Conservation (phyloP, 495 filamentous ascomycete genomes). For the Aspergillus kassunensis region DNA sequence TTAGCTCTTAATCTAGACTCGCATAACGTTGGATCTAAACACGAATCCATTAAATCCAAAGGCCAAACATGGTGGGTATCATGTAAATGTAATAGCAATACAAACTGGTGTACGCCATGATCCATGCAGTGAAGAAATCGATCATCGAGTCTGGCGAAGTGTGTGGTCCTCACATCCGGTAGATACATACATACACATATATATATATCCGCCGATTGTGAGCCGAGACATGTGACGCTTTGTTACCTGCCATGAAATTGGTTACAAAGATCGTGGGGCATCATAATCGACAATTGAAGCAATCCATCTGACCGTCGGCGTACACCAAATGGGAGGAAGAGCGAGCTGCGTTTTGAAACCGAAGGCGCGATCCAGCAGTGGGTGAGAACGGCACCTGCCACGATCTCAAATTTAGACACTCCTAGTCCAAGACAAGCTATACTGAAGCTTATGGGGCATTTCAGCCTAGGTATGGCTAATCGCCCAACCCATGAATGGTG, state of each 20-base stretch:
- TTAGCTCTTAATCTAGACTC: not conserved
- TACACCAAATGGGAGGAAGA: too few relatives aligned
- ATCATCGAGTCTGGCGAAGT: not conserved
- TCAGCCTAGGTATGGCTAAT: too few relatives aligned
- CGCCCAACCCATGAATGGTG: too few relatives aligned
- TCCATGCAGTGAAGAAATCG: not conserved
- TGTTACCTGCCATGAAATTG: too few relatives aligned
- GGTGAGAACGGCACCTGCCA: not conserved
- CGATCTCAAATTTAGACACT: not conserved
- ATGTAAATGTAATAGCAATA: constrained; percentile 11
- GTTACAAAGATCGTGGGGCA: not conserved
- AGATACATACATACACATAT: too few relatives aligned
- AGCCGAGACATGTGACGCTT: too few relatives aligned
- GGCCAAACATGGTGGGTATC: constrained; percentile 21
- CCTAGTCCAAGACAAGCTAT: not conserved
- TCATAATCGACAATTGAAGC: not conserved
- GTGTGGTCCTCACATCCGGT: not conserved
- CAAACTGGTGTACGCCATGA: not conserved
- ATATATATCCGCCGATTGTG: too few relatives aligned
- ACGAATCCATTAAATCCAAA: constrained; percentile 5
- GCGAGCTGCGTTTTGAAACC: too few relatives aligned
- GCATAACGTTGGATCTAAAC: not conserved
- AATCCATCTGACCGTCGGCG: not conserved
- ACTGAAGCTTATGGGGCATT: too few relatives aligned
- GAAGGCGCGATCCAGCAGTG: not conserved